Base-by-base conservation (phyloP, 164 flowering plant species). In the Paratinospora sagittata region DNA sequence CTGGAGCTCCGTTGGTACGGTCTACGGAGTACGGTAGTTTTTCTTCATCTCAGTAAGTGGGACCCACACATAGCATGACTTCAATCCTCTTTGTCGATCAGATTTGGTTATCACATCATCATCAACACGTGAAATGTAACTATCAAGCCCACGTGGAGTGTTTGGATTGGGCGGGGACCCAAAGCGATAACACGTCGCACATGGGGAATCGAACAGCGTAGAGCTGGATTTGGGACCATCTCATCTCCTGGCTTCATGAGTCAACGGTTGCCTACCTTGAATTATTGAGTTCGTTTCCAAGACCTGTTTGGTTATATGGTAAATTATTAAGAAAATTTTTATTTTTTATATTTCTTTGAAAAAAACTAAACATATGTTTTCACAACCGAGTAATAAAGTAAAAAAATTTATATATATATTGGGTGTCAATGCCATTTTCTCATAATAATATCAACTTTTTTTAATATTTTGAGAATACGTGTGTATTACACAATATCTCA, bases 141-240 rank as follows among this genome's bases (percentile, higher is more conserved):
- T 26, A 60, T 60, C 30, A 60, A 0, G 19, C 0, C n/a, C 30
- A 68, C 61, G 61, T 68, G 70, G 60, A 8, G 19, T 8, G 0
- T 6, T 49, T 2, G 47, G 61, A 68, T 68, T 68, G 70, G 70
- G 47, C 4, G 41, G 4, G 0, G 2, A 17, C 3, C 23, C 11
- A n/a, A 11, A 10, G 58, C n/a, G 19, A 26, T 60, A 60, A 26
- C 63, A 23, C 30, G 27, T 60, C 12, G 34, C 70, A 68, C 70
- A 49, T 68, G 70, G 36, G n/a, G 33, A 23, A 9, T 36, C 30
- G 36, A 68, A 65, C 23, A 36, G 11, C 3, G 37, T 43, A 13
- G 61, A 68, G 70, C 61, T 68, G 34, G 37, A 68, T 11, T 45
- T 49, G 37, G 70, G 70, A 47, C 61, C 70, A 68, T 68, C 17